A percentile compares a stretch with the other conserved stretches of the same genome.
These are phyloP conservation scores for Geosmithia morbida DNA, from an alignment of 2,329 filamentous ascomycete species.

Conservation along the genomic window DNA sequence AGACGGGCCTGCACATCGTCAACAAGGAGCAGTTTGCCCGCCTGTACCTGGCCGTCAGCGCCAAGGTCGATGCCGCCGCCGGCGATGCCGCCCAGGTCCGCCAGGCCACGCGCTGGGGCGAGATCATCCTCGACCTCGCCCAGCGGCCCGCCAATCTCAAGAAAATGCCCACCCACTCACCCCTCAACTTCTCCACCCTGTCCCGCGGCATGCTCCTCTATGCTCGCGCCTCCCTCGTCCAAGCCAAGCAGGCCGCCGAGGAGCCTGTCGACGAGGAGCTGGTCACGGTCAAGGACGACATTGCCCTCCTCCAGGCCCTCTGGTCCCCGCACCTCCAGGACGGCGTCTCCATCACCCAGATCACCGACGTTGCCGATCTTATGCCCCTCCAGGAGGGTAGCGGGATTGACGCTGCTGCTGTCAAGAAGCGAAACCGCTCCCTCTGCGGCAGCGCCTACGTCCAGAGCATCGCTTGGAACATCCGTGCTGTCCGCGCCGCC, in stretches of 20 bases:
- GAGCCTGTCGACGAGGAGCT: constrained; percentile 10
- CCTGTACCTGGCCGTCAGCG: constrained; percentile 12
- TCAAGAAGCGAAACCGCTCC: constrained; percentile 11
- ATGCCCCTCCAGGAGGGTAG: constrained; percentile 6
- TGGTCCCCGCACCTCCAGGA: constrained; percentile 9
- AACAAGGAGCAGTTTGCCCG: constrained; percentile 21
- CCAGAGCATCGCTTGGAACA: neutral
- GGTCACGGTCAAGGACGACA: constrained; percentile 13
- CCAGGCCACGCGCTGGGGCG: constrained; percentile 29
- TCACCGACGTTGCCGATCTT: constrained; percentile 10
- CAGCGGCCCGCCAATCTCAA: constrained; percentile 22
- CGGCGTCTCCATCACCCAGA: constrained; percentile 2
- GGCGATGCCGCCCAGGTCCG: constrained; percentile 15
- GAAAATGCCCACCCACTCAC: constrained; percentile 1
- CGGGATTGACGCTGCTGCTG: neutral
- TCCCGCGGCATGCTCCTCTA: constrained; percentile 17
- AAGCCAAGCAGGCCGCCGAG: constrained; percentile 10
- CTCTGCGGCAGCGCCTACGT: neutral
- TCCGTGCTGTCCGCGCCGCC: neutral
- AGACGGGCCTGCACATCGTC: constrained; percentile 30
- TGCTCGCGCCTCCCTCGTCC: constrained; percentile 10
- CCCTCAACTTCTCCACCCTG: constrained; percentile 10
- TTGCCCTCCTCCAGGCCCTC: constrained; percentile 10
- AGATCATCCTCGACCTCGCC: constrained; percentile 33
- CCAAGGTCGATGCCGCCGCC: constrained; percentile 21